Conservation (phyloP, 1,284 basidiomycete genomes). For the Boletus albobrunnescens region DNA sequence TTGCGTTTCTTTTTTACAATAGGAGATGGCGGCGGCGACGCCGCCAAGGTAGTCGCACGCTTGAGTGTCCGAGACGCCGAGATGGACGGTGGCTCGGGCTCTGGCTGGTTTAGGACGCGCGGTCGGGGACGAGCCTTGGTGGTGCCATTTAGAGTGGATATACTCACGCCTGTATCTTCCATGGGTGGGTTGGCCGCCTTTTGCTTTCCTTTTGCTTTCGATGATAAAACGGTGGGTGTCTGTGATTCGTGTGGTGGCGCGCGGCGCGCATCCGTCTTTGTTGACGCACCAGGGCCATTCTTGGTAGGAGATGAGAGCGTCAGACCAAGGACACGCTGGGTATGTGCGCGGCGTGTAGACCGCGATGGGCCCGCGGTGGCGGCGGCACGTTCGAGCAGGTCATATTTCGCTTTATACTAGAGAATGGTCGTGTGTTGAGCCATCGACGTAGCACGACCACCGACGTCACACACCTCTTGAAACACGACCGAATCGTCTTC, state of each 20-base stretch:
- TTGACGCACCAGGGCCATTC: constrained; percentile 3
- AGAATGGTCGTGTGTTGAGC: neutral
- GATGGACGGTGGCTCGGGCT: constrained; percentile 13
- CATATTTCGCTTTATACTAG: constrained; percentile 60
- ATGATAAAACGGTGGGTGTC: constrained; percentile 14
- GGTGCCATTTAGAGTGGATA: constrained; percentile 16
- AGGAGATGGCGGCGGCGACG: constrained; percentile 21
- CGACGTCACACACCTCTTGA: constrained; percentile 50
- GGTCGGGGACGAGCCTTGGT: constrained; percentile 10
- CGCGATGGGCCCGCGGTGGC: constrained; percentile 48
- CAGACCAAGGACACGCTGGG: constrained; percentile 47
- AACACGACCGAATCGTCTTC: constrained; percentile 71
- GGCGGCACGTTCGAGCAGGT: constrained; percentile 52
- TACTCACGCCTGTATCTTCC: constrained; percentile 5
- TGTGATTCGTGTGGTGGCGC: constrained; percentile 6
- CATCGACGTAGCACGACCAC: constrained; percentile 1
- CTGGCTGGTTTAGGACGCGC: constrained; percentile 6
- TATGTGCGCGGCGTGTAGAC: constrained; percentile 60
- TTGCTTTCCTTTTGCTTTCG: constrained; percentile 34
- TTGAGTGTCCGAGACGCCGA: constrained; percentile 14
- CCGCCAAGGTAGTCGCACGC: constrained; percentile 12
- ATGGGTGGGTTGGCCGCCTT: constrained; percentile 36
- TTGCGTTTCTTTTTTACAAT: constrained; percentile 26
- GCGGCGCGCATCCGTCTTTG: constrained; percentile 13
- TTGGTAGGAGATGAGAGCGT: constrained; percentile 22